A percentile compares a stretch with the other conserved stretches of the same genome.
phyloP scores from a whole-genome alignment of 768 basidiomycete species.

The Suillus americanus region DNA sequence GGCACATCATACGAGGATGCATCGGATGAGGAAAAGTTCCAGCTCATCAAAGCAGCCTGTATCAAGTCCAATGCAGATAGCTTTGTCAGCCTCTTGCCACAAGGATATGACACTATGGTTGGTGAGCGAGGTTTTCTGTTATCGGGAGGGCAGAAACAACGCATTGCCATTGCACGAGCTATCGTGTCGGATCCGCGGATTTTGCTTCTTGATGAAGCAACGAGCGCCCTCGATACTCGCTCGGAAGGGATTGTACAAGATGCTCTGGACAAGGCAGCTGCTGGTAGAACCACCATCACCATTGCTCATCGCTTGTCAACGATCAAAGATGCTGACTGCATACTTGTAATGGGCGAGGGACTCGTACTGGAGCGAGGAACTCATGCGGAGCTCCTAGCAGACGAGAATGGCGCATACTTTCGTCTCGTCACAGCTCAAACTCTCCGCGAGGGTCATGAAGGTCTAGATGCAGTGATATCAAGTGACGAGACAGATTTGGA shows the following conservation, averaged over 20 bases:
- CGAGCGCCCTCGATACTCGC: constrained; percentile 48
- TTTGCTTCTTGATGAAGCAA: constrained; percentile 50
- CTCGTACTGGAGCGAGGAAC: constrained; percentile 44
- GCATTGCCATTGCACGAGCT: constrained; percentile 53
- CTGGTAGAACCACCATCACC: constrained; percentile 37
- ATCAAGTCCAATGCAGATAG: constrained; percentile 52
- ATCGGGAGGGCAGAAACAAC: constrained; percentile 52
- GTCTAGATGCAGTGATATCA: constrained; percentile 10
- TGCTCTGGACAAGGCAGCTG: constrained; percentile 50
- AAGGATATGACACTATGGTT: constrained; percentile 52
- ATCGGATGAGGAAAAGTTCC: constrained; percentile 41
- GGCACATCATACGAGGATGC: constrained; percentile 41
- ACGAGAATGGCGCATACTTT: constrained; percentile 40
- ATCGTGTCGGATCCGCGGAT: constrained; percentile 50
- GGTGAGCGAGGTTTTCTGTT: constrained; percentile 51
- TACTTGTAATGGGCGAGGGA: constrained; percentile 45
- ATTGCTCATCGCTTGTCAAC: constrained; percentile 36
- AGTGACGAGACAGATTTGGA: constrained; percentile 17
- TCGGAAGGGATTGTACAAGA: constrained; percentile 54
- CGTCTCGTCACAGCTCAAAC: constrained; percentile 45
- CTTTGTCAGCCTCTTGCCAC: constrained; percentile 46
- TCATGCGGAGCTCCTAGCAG: constrained; percentile 37
- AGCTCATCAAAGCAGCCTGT: constrained; percentile 45
- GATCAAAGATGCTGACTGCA: constrained; percentile 46
- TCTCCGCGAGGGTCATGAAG: constrained; percentile 29